A percentile compares a stretch with the other conserved stretches of the same genome.
Conservation (phyloP, 31 red algal species). For the Odonthalia washingtoniensis region DNA sequence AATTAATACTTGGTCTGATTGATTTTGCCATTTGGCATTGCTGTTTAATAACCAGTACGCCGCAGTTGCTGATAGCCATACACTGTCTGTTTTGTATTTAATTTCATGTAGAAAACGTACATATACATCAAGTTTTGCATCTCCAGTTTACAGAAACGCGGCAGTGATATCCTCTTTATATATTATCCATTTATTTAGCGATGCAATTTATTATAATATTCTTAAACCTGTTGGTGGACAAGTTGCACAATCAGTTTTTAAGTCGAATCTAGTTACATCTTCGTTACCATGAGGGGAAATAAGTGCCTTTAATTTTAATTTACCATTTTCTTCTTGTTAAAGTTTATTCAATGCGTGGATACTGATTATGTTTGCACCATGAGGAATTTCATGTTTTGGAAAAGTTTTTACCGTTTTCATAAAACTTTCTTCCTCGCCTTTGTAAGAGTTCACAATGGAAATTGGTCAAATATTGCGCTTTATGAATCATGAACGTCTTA, state of each 20-base stretch:
- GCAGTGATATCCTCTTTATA: constrained; percentile 18
- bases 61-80: constrained; percentile 15
- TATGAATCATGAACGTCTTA: too few relatives aligned
- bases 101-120: constrained; percentile 24
- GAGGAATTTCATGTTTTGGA: not conserved
- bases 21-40: constrained; percentile 2
- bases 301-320: constrained; percentile 8
- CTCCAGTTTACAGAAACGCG: constrained; percentile 45
- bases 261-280: constrained; percentile 3
- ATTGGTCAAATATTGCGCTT: too few relatives aligned
- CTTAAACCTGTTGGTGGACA: constrained; percentile 12
- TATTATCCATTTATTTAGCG: constrained; percentile 1
- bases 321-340: constrained; percentile 22
- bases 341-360: constrained; percentile 30
- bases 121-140: constrained; percentile 38
- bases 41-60: not conserved
- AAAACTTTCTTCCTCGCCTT: not conserved
- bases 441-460: constrained; percentile 17
- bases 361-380: constrained; percentile 9
- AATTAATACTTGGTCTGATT: not conserved
- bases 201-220: constrained; percentile 20
- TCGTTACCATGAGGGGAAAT: constrained; percentile 47
- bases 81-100: not conserved
- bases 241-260: constrained; percentile 30
- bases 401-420: not conserved